These are phyloP conservation scores for Globisporangium cylindrosporum DNA, from an alignment of 352 stramenopile species.

Conservation along the genomic window DNA sequence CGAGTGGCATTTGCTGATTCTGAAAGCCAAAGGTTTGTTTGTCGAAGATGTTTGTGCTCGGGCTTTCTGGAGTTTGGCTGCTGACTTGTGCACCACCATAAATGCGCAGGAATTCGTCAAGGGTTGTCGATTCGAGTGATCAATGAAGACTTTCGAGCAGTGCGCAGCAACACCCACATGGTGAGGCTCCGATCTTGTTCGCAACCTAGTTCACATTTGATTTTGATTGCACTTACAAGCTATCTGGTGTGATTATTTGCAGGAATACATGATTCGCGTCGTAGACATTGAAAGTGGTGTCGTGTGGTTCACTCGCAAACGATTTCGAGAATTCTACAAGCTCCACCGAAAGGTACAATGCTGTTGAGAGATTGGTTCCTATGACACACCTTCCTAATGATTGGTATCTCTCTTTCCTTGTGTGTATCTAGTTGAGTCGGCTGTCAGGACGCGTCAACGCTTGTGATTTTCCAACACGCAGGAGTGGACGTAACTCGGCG, in stretches of 20 bases:
- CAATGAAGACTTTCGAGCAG: slow-evolving; percentile 53
- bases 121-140: slow-evolving; percentile 78
- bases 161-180: slow-evolving; percentile 62
- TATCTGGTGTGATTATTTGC: neutral
- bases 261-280: slow-evolving; percentile 86
- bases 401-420: neutral
- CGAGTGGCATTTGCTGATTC: slow-evolving; percentile 80
- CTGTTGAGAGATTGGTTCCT: slow-evolving; percentile 2
- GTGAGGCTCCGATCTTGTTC: slow-evolving; percentile 25
- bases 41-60: neutral
- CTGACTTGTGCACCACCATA: neutral
- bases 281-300: slow-evolving; percentile 84
- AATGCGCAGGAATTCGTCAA: slow-evolving; percentile 58
- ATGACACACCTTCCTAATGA: neutral
- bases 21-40: slow-evolving; percentile 71
- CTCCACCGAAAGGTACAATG: slow-evolving; percentile 68
- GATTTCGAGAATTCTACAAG: slow-evolving; percentile 83
- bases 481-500: slow-evolving; percentile 50
- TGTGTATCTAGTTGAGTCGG: slow-evolving; percentile 45
- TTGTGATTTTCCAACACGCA: slow-evolving; percentile 68
- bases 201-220: neutral
- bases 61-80: neutral
- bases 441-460: slow-evolving; percentile 62
- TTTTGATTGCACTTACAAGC: neutral
- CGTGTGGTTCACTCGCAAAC: slow-evolving; percentile 80